These are phyloP conservation scores for Neonectria sp. DNA, from an alignment of 2,329 filamentous ascomycete species.

Conservation along the genomic window DNA sequence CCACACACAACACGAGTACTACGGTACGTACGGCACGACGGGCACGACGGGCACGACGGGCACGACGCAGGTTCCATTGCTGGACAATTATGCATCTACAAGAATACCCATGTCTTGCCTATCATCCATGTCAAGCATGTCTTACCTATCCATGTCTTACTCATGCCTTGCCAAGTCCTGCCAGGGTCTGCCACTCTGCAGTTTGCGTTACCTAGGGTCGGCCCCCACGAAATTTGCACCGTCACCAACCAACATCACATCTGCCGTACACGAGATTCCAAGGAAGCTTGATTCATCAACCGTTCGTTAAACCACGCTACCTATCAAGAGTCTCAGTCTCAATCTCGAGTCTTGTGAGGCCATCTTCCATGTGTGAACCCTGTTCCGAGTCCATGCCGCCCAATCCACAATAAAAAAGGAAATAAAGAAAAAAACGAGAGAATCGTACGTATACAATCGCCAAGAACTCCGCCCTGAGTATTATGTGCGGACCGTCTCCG, in stretches of 20 bases:
- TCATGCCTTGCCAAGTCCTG: slow-evolving; percentile 17
- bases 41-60: too few relatives aligned
- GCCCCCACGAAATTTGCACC: slow-evolving; percentile 20
- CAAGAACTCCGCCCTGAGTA: slow-evolving; percentile 21
- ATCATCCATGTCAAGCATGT: neutral
- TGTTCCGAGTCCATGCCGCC: slow-evolving; percentile 14
- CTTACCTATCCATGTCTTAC: slow-evolving; percentile 1
- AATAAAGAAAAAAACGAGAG: slow-evolving; percentile 7
- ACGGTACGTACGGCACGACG: neutral
- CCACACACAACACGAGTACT: neutral
- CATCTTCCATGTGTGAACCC: slow-evolving; percentile 8
- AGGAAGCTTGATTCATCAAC: slow-evolving; percentile 17
- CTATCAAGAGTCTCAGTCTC: slow-evolving; percentile 8
- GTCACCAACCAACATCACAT: slow-evolving; percentile 20
- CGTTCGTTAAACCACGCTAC: slow-evolving; percentile 13
- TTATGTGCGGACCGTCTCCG: slow-evolving; percentile 17
- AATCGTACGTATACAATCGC: slow-evolving; percentile 25
- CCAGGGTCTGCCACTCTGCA: slow-evolving; percentile 4
- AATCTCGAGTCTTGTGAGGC: slow-evolving; percentile 14
- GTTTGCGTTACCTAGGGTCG: slow-evolving; percentile 12
- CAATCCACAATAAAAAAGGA: slow-evolving; percentile 10
- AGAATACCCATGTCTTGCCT: neutral
- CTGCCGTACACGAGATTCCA: slow-evolving; percentile 15
- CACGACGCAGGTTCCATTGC: neutral
- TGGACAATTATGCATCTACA: neutral